Evolutionary conservation across 2,329 filamentous ascomycete species (phyloP), one percentile per base, ranked within the genome.

Genomic region (Ilyonectria destructans): DNA sequence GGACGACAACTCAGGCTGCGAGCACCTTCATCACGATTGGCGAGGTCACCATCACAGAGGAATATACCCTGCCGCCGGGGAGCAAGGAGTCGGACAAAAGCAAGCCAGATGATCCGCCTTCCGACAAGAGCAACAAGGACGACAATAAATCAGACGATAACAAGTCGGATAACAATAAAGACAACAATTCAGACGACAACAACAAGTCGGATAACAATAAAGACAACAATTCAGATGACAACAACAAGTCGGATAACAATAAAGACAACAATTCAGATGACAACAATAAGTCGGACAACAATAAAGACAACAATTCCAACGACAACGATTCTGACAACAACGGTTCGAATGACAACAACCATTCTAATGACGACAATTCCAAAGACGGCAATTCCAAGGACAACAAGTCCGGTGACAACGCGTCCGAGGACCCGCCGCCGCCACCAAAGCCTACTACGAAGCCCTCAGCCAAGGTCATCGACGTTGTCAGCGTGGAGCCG

Each of bases 21-120:
- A 76, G 65, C 6, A 76, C 72, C 6, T 76, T 75, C 29, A 71
- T 76, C 37, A 69, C 67, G 10, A 71, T 75, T 17, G 74, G 74
- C 2, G 67, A 67, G 57, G 72, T 75, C 46, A 76, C 74, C 1
- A 71, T 76, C n/a, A 76, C 73, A 0, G 73, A 71, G 19, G 58
- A 70, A 4, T 74, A 70, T 19, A 76, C 74, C 4, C 51, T 21
- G n/a, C 51, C 31, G n/a, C 51, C 51, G 5, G 31, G 19, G 2
- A 54, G 29, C n/a, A 54, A 54, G 51, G 31, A 35, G 51, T 35
- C 51, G 3, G 31, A 54, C 17, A n/a, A 10, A 4, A 40, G 37
- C 37, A 63, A 71, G 3, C 64, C 49, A 1, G 40, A 29, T 31
- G 43, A 49, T 26, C 26, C 21, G 21, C 21, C 26, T 26, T 26